These are phyloP conservation scores for Xylaria cubensis DNA, from an alignment of 495 filamentous ascomycete species.

Conservation along the genomic window DNA sequence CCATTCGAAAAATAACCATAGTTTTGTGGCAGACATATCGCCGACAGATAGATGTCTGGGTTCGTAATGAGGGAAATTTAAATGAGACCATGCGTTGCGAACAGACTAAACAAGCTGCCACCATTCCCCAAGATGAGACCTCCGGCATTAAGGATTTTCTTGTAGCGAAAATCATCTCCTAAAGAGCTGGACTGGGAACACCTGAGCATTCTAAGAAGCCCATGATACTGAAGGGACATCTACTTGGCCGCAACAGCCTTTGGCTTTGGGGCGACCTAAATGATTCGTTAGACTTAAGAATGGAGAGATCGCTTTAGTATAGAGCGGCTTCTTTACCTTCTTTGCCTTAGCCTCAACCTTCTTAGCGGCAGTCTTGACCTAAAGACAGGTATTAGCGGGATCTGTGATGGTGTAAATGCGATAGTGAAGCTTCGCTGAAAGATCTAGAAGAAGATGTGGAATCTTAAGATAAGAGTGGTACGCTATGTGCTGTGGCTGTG, in stretches of 20 bases:
- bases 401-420: neutral
- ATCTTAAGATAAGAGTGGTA: neutral
- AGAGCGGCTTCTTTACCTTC: conserved; percentile 14
- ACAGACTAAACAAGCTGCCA: conserved; percentile 16
- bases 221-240: neutral
- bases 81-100: conserved; percentile 16
- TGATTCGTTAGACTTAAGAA: conserved; percentile 9
- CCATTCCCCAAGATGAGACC: neutral
- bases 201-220: neutral
- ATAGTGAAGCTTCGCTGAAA: conserved; percentile 12
- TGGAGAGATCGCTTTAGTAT: neutral
- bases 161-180: neutral
- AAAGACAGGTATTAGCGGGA: conserved; percentile 36
- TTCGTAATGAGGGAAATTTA: neutral
- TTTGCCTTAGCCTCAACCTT: conserved; percentile 44
- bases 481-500: neutral
- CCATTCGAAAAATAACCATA: conserved; percentile 1
- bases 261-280: conserved; percentile 48
- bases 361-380: conserved; percentile 58
- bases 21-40: neutral
- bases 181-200: neutral
- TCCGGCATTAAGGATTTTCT: neutral
- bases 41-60: neutral
- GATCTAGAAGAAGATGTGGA: neutral
- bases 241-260: conserved; percentile 22